Evolutionary conservation across 345 rosid genomes (phyloP).

Genomic region (Cochlearia excelsa): DNA sequence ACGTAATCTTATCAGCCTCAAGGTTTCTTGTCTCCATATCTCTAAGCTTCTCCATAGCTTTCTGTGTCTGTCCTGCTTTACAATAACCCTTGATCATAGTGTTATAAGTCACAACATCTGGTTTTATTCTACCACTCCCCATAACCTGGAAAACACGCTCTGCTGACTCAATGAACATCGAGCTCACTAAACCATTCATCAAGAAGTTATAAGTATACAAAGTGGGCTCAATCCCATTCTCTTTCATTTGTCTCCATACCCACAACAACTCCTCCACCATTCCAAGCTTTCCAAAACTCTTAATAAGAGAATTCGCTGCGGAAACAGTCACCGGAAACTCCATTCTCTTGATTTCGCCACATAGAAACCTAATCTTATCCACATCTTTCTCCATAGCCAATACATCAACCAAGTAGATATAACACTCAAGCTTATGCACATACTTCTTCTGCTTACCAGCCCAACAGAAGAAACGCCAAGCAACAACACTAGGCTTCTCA

Average conservation of each 20-base stretch:
- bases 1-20: slow-evolving; percentile 79
- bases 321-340: slow-evolving; percentile 55
- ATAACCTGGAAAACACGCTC: slow-evolving; percentile 72
- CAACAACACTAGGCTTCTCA: slow-evolving; percentile 47
- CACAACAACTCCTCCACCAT: slow-evolving; percentile 92
- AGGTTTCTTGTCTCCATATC: slow-evolving; percentile 63
- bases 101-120: slow-evolving; percentile 71
- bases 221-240: slow-evolving; percentile 75
- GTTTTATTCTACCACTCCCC: slow-evolving; percentile 64
- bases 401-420: slow-evolving; percentile 59
- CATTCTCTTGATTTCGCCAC: slow-evolving; percentile 41
- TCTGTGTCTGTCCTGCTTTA: slow-evolving; percentile 60
- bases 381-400: slow-evolving; percentile 47
- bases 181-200: slow-evolving; percentile 70
- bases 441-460: slow-evolving; percentile 74
- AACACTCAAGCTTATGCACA: slow-evolving; percentile 64
- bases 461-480: slow-evolving; percentile 68
- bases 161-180: slow-evolving; percentile 67
- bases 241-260: slow-evolving; percentile 90
- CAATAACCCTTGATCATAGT: slow-evolving; percentile 87
- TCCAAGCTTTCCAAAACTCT: slow-evolving; percentile 73
- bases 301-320: slow-evolving; percentile 61
- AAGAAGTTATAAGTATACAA: slow-evolving; percentile 69
- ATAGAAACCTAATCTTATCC: slow-evolving; percentile 48
- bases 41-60: slow-evolving; percentile 59